These are phyloP conservation scores for Geosmithia putterillii DNA, from an alignment of 2,329 filamentous ascomycete genomes.

Conservation along the genomic window DNA sequence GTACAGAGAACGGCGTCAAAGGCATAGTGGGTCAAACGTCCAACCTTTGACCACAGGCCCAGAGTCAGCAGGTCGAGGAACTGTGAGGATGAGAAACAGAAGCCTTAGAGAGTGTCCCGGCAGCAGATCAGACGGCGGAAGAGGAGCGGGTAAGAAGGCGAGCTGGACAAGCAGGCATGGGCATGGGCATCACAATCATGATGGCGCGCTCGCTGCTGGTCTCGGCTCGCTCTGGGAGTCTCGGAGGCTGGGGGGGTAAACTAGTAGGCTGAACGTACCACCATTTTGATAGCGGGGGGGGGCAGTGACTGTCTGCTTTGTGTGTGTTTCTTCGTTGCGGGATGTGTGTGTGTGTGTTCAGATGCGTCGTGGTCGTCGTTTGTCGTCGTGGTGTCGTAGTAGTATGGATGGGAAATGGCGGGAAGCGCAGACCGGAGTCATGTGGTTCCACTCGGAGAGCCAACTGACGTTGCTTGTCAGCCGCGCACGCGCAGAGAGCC, in stretches of 20 bases:
- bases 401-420: background rate
- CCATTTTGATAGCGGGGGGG: background rate
- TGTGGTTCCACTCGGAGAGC: background rate
- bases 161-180: background rate
- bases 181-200: background rate
- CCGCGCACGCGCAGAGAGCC: background rate
- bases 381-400: background rate
- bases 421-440: background rate
- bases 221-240: background rate
- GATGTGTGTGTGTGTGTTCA: background rate
- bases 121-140: background rate
- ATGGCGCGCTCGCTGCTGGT: too few species aligned
- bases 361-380: background rate
- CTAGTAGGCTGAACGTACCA: background rate
- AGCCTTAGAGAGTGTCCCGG: conserved; percentile 21
- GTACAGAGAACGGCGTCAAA: conserved; percentile 88
- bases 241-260: conserved; percentile 1
- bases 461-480: background rate
- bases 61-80: conserved; percentile 58
- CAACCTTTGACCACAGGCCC: conserved; percentile 67
- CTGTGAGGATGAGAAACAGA: conserved; percentile 23
- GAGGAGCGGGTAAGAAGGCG: background rate
- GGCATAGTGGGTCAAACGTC: conserved; percentile 85
- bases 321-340: background rate
- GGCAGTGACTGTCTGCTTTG: background rate